Percentiles rank a stretch among this genome's conserved stretches.
Conservation (phyloP, 805 yeast species). For the Saturnispora kantuleensis region DNA sequence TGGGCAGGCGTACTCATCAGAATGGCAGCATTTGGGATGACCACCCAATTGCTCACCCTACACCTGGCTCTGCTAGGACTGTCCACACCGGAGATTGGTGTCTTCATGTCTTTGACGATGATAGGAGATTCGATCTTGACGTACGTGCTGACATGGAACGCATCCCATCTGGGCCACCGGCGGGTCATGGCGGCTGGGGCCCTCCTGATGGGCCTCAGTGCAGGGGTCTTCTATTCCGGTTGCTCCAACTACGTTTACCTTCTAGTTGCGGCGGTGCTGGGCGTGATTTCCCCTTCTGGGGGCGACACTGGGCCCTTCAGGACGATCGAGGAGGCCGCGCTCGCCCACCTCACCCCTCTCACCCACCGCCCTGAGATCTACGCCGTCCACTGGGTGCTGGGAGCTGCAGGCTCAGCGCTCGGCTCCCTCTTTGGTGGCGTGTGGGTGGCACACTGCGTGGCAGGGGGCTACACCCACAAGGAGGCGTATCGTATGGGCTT, state of each 20-base stretch:
- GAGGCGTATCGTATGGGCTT: conserved; percentile 52
- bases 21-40: conserved; percentile 64
- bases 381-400: conserved; percentile 63
- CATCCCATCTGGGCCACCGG: conserved; percentile 62
- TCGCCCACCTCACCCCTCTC: conserved; percentile 68
- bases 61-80: conserved; percentile 49
- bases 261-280: conserved; percentile 63
- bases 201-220: conserved; percentile 58
- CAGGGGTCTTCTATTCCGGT: conserved; percentile 48
- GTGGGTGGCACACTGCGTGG: conserved; percentile 37
- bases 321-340: conserved; percentile 72
- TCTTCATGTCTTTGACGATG: conserved; percentile 74
- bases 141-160: conserved; percentile 64
- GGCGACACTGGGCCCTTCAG: conserved; percentile 89
- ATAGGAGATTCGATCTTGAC: conserved; percentile 72
- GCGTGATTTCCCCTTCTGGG: conserved; percentile 84
- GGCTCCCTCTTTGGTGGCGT: conserved; percentile 63
- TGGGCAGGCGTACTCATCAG: conserved; percentile 64
- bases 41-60: conserved; percentile 68
- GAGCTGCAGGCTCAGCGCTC: conserved; percentile 62
- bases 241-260: conserved; percentile 44
- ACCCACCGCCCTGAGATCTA: conserved; percentile 59
- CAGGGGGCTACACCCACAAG: conserved; percentile 24
- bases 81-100: conserved; percentile 52
- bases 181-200: conserved; percentile 54